A percentile compares a stretch with the other conserved stretches of the same genome.
Evolutionary conservation across 139 green algal species (phyloP).

Genomic region (Coelastrella sp.): DNA sequence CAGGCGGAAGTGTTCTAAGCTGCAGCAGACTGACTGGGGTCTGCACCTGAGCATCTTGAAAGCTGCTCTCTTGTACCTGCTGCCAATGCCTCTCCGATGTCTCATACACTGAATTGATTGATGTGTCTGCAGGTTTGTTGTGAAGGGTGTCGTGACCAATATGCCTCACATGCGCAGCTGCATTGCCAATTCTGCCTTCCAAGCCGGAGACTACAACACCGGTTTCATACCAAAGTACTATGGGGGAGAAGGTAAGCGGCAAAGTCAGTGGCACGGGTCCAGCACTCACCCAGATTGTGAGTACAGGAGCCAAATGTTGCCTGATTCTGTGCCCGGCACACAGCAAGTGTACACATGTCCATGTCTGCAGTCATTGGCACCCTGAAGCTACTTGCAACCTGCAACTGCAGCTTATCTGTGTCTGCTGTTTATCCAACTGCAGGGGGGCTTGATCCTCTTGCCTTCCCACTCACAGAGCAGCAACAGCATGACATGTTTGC

Average conservation of each 20-base stretch:
- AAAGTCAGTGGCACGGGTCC: background rate
- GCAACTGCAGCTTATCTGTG: background rate
- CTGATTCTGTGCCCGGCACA: too few relatives aligned
- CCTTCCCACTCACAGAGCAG: background rate
- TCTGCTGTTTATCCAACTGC: too few relatives aligned
- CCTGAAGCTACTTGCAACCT: background rate
- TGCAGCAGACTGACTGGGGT: too few relatives aligned
- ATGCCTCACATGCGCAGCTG: conserved; percentile 63
- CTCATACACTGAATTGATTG: too few relatives aligned
- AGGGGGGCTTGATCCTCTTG: background rate
- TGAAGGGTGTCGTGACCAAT: conserved; percentile 68
- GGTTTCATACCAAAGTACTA: conserved; percentile 35
- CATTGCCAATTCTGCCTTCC: conserved; percentile 59
- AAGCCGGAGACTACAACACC: conserved; percentile 40
- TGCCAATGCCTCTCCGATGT: too few relatives aligned
- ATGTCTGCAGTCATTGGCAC: background rate
- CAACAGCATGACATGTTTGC: conserved; percentile 38
- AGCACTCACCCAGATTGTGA: too few relatives aligned
- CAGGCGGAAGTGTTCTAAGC: too few relatives aligned
- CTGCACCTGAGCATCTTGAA: too few relatives aligned
- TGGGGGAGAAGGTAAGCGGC: background rate
- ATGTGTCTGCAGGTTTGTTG: conserved; percentile 47
- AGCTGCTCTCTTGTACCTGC: too few relatives aligned
- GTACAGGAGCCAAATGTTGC: too few relatives aligned
- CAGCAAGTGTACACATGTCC: too few relatives aligned